phyloP scores from a whole-genome alignment of 495 filamentous ascomycete genomes.

The Echria macrotheca region DNA sequence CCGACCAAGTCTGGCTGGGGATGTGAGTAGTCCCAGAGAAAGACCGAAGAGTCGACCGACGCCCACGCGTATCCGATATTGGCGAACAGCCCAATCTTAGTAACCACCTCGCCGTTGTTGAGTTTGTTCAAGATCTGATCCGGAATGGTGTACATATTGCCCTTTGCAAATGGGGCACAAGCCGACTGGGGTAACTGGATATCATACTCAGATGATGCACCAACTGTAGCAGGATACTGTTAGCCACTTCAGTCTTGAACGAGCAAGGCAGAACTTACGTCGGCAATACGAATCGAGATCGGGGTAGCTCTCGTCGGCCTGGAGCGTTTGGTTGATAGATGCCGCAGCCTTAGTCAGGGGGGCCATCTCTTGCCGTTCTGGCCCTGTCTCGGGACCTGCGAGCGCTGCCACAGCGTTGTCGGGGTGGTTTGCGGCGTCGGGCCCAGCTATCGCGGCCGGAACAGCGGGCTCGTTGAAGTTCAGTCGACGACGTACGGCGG shows the following conservation, averaged over 20 bases:
- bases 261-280: slow-evolving; percentile 54
- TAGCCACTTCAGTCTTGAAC: neutral
- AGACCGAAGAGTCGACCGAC: slow-evolving; percentile 88
- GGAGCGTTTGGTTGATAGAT: slow-evolving; percentile 75
- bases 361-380: slow-evolving; percentile 29
- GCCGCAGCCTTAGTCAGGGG: slow-evolving; percentile 73
- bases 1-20: slow-evolving; percentile 84
- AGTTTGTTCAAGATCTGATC: slow-evolving; percentile 85
- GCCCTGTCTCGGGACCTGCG: slow-evolving; percentile 5
- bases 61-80: slow-evolving; percentile 93
- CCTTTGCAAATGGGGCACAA: slow-evolving; percentile 86
- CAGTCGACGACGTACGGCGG: slow-evolving; percentile 34
- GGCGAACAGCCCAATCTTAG: slow-evolving; percentile 88
- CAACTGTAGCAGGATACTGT: slow-evolving; percentile 34
- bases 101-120: slow-evolving; percentile 74
- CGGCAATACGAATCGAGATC: slow-evolving; percentile 85
- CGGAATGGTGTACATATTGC: slow-evolving; percentile 76
- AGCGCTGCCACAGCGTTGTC: neutral
- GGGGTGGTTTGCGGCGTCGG: neutral
- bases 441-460: neutral
- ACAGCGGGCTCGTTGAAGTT: slow-evolving; percentile 26
- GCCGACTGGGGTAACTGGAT: slow-evolving; percentile 53
- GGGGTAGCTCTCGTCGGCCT: slow-evolving; percentile 72
- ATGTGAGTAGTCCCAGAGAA: slow-evolving; percentile 94
- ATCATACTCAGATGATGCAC: slow-evolving; percentile 91